phyloP scores from a whole-genome alignment of 495 filamentous ascomycete species.

The Penicillium verhagenii region DNA sequence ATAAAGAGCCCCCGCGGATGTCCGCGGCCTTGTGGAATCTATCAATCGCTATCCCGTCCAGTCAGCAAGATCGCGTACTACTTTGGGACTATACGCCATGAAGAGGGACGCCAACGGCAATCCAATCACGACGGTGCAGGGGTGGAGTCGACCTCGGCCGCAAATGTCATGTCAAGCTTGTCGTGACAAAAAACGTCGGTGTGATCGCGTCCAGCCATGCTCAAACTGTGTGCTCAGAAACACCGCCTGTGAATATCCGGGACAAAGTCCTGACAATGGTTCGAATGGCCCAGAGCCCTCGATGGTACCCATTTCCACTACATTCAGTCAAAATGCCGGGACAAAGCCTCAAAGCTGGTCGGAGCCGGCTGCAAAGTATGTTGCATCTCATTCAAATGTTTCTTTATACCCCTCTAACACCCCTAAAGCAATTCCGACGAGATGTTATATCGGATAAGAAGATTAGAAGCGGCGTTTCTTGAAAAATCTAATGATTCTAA shows the following conservation, averaged over 20 bases:
- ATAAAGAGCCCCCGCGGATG: slow-evolving; percentile 5
- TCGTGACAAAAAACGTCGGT: slow-evolving; percentile 28
- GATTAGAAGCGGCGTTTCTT: slow-evolving; percentile 13
- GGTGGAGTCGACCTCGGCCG: slow-evolving; percentile 19
- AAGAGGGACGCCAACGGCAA: slow-evolving; percentile 16
- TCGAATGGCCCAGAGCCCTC: background rate
- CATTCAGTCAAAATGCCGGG: background rate
- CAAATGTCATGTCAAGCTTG: slow-evolving; percentile 25
- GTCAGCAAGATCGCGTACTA: background rate
- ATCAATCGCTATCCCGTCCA: background rate
- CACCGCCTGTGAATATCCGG: slow-evolving; percentile 19
- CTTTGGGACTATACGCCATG: slow-evolving; percentile 13
- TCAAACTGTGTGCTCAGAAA: slow-evolving; percentile 26
- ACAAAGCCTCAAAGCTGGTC: background rate
- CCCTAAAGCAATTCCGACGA: slow-evolving; percentile 13
- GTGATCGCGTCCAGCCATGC: slow-evolving; percentile 29
- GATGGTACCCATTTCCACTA: background rate
- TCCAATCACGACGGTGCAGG: slow-evolving; percentile 11
- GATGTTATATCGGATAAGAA: slow-evolving; percentile 13
- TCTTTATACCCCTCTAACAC: background rate
- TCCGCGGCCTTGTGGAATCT: slow-evolving; percentile 9
- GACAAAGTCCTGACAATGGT: slow-evolving; percentile 1
- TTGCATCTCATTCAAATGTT: background rate
- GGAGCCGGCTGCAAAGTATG: slow-evolving; percentile 4
- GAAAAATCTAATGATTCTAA: background rate